phyloP scores from a whole-genome alignment of 768 basidiomycete species.

The Lactarius deliciosus region DNA sequence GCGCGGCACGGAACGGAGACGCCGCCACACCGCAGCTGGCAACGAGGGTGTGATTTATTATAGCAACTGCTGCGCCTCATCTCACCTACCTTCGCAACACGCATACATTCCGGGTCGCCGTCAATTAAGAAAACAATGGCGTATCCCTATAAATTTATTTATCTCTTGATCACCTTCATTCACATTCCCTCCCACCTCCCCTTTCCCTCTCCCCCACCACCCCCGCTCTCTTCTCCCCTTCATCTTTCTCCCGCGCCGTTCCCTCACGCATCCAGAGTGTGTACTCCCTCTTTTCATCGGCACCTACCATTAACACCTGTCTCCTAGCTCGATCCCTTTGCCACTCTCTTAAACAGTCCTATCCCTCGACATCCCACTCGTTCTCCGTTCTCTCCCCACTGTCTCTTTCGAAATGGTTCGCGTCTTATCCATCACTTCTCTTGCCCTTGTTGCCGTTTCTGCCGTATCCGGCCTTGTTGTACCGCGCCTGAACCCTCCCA shows the following conservation, averaged over 20 bases:
- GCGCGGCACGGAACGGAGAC: background rate
- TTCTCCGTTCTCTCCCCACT: slow-evolving; percentile 30
- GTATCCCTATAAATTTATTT: background rate
- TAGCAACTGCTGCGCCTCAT: background rate
- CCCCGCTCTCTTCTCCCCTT: background rate
- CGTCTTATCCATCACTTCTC: slow-evolving; percentile 41
- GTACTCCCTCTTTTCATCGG: slow-evolving; percentile 4
- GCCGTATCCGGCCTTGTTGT: slow-evolving; percentile 40
- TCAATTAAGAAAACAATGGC: background rate
- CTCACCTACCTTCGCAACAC: background rate
- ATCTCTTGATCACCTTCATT: slow-evolving; percentile 24
- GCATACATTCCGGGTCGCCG: background rate
- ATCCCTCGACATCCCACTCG: slow-evolving; percentile 22
- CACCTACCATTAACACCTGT: background rate
- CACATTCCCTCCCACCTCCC: slow-evolving; percentile 4
- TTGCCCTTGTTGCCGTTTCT: slow-evolving; percentile 46
- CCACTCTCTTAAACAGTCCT: slow-evolving; percentile 24
- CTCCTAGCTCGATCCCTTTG: background rate
- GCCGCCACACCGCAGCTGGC: too few species aligned
- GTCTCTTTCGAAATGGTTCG: slow-evolving; percentile 34
- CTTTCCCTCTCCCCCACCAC: background rate
- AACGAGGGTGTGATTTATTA: background rate
- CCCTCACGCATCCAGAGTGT: background rate
- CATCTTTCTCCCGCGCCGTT: slow-evolving; percentile 2
- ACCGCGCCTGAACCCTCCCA: slow-evolving; percentile 41